A percentile compares a stretch with the other conserved stretches of the same genome.
phyloP scores from a whole-genome alignment of 2,329 filamentous ascomycete genomes.

The Exophiala sp. region DNA sequence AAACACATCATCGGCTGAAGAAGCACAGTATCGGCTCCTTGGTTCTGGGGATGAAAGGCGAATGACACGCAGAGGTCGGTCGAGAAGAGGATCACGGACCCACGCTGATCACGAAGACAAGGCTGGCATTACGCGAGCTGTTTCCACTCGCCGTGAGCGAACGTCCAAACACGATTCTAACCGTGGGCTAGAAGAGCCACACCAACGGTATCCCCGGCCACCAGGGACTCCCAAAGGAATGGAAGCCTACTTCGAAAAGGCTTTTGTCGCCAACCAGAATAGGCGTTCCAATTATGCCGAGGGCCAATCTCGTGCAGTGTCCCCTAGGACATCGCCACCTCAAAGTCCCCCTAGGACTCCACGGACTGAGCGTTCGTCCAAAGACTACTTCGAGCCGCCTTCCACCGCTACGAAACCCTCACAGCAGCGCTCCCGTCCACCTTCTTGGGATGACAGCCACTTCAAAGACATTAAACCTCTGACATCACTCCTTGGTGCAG shows the following conservation, averaged over 20 bases:
- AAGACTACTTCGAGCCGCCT: slow-evolving; percentile 21
- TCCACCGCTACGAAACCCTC: slow-evolving; percentile 14
- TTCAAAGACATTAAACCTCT: slow-evolving; percentile 24
- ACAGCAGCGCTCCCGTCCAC: slow-evolving; percentile 19
- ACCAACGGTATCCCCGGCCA: slow-evolving; percentile 7
- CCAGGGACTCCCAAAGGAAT: slow-evolving; percentile 19
- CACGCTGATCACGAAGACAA: slow-evolving; percentile 8
- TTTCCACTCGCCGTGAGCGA: slow-evolving; percentile 9
- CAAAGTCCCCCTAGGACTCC: slow-evolving; percentile 28
- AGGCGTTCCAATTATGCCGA: slow-evolving; percentile 9
- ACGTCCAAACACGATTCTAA: slow-evolving; percentile 8
- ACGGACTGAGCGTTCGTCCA: slow-evolving; percentile 14
- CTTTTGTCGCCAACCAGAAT: slow-evolving; percentile 23
- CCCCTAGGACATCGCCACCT: slow-evolving; percentile 28
- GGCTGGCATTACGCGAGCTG: not conserved
- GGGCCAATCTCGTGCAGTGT: slow-evolving; percentile 21
- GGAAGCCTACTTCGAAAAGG: slow-evolving; percentile 26
- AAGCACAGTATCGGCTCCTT: slow-evolving; percentile 9
- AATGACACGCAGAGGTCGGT: slow-evolving; percentile 2
- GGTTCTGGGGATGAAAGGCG: slow-evolving; percentile 14
- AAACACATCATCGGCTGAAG: slow-evolving; percentile 28
- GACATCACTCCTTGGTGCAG: slow-evolving; percentile 25
- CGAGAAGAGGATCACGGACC: slow-evolving; percentile 13
- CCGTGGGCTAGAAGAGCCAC: slow-evolving; percentile 5
- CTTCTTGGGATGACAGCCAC: slow-evolving; percentile 24